Evolutionary conservation across 1,284 basidiomycete species (phyloP).

Genomic region (Leccinum fuscescens): DNA sequence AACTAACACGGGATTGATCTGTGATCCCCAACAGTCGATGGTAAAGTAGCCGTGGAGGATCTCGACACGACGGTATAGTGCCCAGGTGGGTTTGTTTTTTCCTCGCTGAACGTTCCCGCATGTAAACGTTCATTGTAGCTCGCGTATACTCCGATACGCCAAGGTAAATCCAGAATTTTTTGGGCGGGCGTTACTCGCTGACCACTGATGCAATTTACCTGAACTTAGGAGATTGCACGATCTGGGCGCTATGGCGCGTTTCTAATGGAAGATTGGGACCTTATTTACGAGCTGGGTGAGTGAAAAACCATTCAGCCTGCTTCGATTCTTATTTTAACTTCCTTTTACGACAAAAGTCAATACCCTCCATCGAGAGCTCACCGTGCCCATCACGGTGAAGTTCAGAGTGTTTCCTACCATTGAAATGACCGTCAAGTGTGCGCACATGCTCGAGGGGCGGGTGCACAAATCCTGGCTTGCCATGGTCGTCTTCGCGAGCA

Average conservation of each 20-base stretch:
- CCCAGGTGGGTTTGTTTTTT: slow-evolving; percentile 49
- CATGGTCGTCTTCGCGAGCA: slow-evolving; percentile 92
- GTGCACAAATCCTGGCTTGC: slow-evolving; percentile 93
- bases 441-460: slow-evolving; percentile 93
- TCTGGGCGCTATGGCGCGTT: slow-evolving; percentile 88
- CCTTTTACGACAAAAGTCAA: slow-evolving; percentile 54
- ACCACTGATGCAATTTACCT: slow-evolving; percentile 73
- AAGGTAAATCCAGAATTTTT: slow-evolving; percentile 48
- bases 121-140: slow-evolving; percentile 45
- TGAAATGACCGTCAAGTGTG: slow-evolving; percentile 90
- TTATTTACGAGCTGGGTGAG: slow-evolving; percentile 80
- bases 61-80: slow-evolving; percentile 84
- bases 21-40: slow-evolving; percentile 5
- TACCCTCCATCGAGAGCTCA: slow-evolving; percentile 79
- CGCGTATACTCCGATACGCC: slow-evolving; percentile 93
- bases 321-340: background rate
- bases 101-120: background rate
- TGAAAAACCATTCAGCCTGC: slow-evolving; percentile 16
- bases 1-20: background rate
- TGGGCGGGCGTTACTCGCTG: background rate
- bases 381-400: slow-evolving; percentile 92
- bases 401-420: slow-evolving; percentile 88
- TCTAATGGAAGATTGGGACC: slow-evolving; percentile 92
- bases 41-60: slow-evolving; percentile 79
- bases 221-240: slow-evolving; percentile 93